These are phyloP conservation scores for Dissophora ornata DNA, from an alignment of 192 early-diverging fungal species.

Conservation along the genomic window DNA sequence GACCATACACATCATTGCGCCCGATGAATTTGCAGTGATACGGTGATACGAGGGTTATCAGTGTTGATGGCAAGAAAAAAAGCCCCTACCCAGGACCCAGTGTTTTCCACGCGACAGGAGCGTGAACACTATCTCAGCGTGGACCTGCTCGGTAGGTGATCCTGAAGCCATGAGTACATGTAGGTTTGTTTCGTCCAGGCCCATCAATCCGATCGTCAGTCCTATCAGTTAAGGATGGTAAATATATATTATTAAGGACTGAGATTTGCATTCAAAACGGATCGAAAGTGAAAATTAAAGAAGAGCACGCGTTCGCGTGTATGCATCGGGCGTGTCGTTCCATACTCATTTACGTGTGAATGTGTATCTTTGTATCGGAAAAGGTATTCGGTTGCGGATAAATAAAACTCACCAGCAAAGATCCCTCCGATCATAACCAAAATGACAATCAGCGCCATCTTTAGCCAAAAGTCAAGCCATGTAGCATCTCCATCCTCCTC, in stretches of 20 bases:
- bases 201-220: constrained; percentile 77
- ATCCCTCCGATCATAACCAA: constrained; percentile 82
- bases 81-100: constrained; percentile 86
- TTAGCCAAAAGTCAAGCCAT: constrained; percentile 56
- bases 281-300: too few relatives aligned
- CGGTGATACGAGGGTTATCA: too few relatives aligned
- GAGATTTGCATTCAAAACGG: too few relatives aligned
- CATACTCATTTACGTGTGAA: too few relatives aligned
- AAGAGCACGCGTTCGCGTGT: too few relatives aligned
- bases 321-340: too few relatives aligned
- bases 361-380: too few relatives aligned
- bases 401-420: constrained; percentile 74
- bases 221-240: constrained; percentile 48
- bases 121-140: constrained; percentile 70
- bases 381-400: too few relatives aligned
- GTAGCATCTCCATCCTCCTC: constrained; percentile 15
- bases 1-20: too few relatives aligned
- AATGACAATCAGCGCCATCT: constrained; percentile 61
- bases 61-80: too few relatives aligned
- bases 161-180: constrained; percentile 89
- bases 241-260: too few relatives aligned
- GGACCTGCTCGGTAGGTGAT: constrained; percentile 69
- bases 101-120: constrained; percentile 71
- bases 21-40: too few relatives aligned
- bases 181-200: constrained; percentile 85